phyloP scores from a whole-genome alignment of 495 filamentous ascomycete genomes.

The Pseudoneurospora amorphoporcata region DNA sequence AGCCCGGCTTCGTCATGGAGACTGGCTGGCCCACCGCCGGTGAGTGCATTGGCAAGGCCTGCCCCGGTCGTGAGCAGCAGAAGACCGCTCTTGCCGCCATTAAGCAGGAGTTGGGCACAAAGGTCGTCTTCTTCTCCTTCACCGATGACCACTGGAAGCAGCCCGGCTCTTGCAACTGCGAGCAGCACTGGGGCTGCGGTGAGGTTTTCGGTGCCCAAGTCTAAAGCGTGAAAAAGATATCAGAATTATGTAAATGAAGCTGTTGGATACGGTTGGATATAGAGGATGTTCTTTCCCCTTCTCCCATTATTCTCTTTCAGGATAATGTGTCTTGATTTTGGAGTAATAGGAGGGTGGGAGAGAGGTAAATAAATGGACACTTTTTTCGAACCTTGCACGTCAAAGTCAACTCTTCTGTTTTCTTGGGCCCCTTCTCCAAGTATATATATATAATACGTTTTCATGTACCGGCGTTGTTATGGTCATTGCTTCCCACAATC shows the following conservation, averaged over 20 bases:
- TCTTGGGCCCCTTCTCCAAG: not conserved
- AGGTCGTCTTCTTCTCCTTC: slow-evolving; percentile 71
- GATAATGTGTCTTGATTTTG: not conserved
- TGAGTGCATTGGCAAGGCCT: slow-evolving; percentile 55
- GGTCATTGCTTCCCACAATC: not conserved
- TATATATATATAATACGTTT: not conserved
- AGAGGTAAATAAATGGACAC: not conserved
- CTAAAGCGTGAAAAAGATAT: slow-evolving; percentile 1
- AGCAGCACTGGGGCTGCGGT: slow-evolving; percentile 68
- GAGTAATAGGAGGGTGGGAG: not conserved
- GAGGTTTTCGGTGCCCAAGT: slow-evolving; percentile 36
- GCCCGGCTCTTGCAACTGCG: slow-evolving; percentile 56
- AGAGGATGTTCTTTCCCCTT: not conserved
- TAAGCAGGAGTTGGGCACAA: slow-evolving; percentile 36
- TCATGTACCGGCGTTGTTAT: not conserved
- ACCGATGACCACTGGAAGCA: slow-evolving; percentile 75
- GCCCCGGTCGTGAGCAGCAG: slow-evolving; percentile 60
- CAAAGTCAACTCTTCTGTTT: not conserved
- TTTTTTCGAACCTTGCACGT: not conserved
- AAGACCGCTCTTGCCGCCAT: slow-evolving; percentile 58
- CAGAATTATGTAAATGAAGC: not conserved
- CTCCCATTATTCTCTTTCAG: not conserved
- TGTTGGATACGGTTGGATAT: slow-evolving; percentile 2
- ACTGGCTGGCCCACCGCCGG: slow-evolving; percentile 80
- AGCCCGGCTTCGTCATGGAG: slow-evolving; percentile 69